Evolutionary conservation across 192 early-diverging fungal species (phyloP).

Genomic region (Lunasporangiospora selenospora): DNA sequence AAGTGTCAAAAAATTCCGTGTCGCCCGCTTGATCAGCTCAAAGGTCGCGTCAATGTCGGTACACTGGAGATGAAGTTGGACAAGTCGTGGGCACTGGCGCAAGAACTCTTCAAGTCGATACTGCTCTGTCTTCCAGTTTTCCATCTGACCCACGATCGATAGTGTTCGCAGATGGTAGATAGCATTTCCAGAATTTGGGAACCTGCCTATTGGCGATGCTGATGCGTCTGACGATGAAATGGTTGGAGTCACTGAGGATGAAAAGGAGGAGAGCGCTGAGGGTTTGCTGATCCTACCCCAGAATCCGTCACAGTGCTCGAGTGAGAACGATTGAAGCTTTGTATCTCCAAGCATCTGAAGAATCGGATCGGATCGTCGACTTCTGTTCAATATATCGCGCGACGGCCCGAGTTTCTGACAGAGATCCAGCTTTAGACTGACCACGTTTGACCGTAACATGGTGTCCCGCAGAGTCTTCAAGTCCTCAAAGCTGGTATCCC

Average conservation of each 20-base stretch:
- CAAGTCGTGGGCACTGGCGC: conserved; percentile 8
- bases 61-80: conserved; percentile 9
- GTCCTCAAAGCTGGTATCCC: conserved; percentile 24
- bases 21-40: conserved; percentile 11
- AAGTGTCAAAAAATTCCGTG: not conserved
- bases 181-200: not conserved
- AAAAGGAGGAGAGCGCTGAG: not conserved
- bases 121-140: conserved; percentile 24
- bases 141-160: conserved; percentile 14
- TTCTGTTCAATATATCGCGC: conserved; percentile 16
- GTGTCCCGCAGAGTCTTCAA: conserved; percentile 6
- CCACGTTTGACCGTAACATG: conserved; percentile 8
- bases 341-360: conserved; percentile 24
- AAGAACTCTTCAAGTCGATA: conserved; percentile 12
- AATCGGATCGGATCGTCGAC: conserved; percentile 19
- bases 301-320: conserved; percentile 18
- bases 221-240: not conserved
- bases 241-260: not conserved
- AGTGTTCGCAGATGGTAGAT: conserved; percentile 5
- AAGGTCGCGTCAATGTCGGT: conserved; percentile 16
- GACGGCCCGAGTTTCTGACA: conserved; percentile 11
- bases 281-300: conserved; percentile 17
- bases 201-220: too few relatives aligned
- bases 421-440: conserved; percentile 13
- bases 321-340: conserved; percentile 8